Evolutionary conservation across 371 early-diverging fungal species (phyloP), one percentile per base, ranked within the genome.

Genomic region (Batrachochytrium dendrobatidis): DNA sequence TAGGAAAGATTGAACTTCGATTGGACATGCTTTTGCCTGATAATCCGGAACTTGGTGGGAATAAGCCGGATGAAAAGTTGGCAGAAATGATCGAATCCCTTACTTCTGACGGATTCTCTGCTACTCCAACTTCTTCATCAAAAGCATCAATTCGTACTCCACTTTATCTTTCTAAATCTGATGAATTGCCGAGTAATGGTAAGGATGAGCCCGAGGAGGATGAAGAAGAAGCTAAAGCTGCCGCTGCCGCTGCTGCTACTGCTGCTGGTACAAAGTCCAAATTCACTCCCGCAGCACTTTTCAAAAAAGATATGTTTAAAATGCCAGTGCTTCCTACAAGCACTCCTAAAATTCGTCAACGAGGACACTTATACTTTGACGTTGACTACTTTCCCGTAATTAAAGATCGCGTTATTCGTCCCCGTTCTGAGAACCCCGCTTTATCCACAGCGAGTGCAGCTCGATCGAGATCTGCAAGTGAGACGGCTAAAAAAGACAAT

Each of bases 361-460:
- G 66, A 34, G 77, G 77, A 2, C 58, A 65, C 53, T 24, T 76
- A 29, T 68, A 71, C 56, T 73, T 76, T 61, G 69, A 65, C 24
- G 20, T 73, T 18, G 73, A 69, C 34, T 61, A 60, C 56, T 70
- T 71, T 55, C 56, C 60, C 17, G 70, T 65, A 18, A 50, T 66
- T 5, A 28, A 4, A 1, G 57, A 63, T 0, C 34, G 59, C 32
- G 44, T 62, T 33, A 31, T 71, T 8, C 54, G 54, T 29, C 52
- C 66, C 34, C n/a, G n/a, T n/a, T n/a, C n/a, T n/a, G n/a, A n/a
- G n/a, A n/a, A n/a, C n/a, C n/a, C n/a, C n/a, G n/a, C n/a, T n/a
- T n/a, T n/a, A n/a, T n/a, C n/a, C n/a, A n/a, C n/a, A n/a, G n/a
- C n/a, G n/a, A n/a, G n/a, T n/a, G n/a, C n/a, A n/a, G n/a, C n/a